Base-by-base conservation (phyloP, 169 alveolate species). In the Besnoitia besnoiti region DNA sequence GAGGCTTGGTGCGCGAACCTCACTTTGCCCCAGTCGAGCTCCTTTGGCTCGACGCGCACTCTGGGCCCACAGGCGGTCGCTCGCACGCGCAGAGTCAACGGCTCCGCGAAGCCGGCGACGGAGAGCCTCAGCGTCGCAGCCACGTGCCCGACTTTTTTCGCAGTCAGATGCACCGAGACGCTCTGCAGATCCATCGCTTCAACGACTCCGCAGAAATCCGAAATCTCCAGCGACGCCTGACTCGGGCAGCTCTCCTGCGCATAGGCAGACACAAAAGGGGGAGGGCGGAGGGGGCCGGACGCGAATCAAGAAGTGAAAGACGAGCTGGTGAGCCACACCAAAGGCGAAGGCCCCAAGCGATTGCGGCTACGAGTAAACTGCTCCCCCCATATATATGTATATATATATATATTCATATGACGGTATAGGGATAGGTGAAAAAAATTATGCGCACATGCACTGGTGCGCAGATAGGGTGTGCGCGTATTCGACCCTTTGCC, bases 11-110 rank as follows among this genome's bases (percentile, higher is more conserved):
- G 35, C 39, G 42, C 59, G 42, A 24, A 33, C 0, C 90, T 21
- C 46, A 93, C 94, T 76, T 92, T 94, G 16, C 97, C 96, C 95
- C 95, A 95, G 50, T 95, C 95, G 14, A 91, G 85, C 44, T 85
- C 88, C 59, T 44, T 94, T 3, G 94, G 90, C 61, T 88, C 96
- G 16, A 62, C 90, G 8, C 39, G 44, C 85, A 91, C 88, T 47
- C 85, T 67, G 30, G 95, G 94, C 2, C 96, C 95, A 76, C 92
- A 55, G 12, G 93, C 89, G 37, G 50, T 79, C 39, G 95, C 95
- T 33, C 62, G 67, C 35, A 91, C 80, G 14, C 76, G 59, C 73
- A 82, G 88, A 80, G n/a, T 44, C 40, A 73, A 39, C 10, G 87
- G 55, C 59, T 77, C 87, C 5, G 10, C 19, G 33, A 12, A 8